These are phyloP conservation scores for Cymbidium sinense DNA, from an alignment of 106 monocot genomes.

Conservation along the genomic window DNA sequence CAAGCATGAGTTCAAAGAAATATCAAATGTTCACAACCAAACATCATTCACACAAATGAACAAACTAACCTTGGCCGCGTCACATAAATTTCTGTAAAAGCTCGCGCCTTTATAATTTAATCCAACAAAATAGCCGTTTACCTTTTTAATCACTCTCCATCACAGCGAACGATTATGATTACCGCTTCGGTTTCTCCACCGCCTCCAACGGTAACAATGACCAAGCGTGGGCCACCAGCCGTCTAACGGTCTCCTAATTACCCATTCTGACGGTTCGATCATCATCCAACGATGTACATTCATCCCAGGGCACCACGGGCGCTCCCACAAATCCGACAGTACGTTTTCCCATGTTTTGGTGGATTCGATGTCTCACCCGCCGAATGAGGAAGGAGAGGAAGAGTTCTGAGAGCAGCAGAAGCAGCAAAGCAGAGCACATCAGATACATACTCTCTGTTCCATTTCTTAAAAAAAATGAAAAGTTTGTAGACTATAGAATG, in stretches of 20 bases:
- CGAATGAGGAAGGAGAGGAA: not conserved
- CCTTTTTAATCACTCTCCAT: too few species aligned
- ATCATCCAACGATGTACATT: not conserved
- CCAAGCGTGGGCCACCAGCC: not conserved
- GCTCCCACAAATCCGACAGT: not conserved
- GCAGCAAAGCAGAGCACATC: not conserved
- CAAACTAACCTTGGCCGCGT: too few species aligned
- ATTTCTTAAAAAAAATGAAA: not conserved
- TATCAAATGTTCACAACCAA: too few species aligned
- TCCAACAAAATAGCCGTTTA: too few species aligned
- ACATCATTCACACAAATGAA: too few species aligned
- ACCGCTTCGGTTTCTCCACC: not conserved
- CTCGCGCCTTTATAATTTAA: too few species aligned
- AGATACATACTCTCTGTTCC: not conserved
- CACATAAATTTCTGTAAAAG: too few species aligned
- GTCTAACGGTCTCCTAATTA: not conserved
- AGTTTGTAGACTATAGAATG: not conserved
- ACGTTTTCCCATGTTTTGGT: not conserved
- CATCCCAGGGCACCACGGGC: not conserved
- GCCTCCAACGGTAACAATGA: slow-evolving; percentile 2
- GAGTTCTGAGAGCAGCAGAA: not conserved
- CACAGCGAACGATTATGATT: not conserved
- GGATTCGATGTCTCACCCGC: not conserved
- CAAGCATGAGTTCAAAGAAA: too few species aligned
- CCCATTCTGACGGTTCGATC: not conserved